Conservation (phyloP, 2,329 filamentous ascomycete genomes). For the Huntiella bhutanensis region DNA sequence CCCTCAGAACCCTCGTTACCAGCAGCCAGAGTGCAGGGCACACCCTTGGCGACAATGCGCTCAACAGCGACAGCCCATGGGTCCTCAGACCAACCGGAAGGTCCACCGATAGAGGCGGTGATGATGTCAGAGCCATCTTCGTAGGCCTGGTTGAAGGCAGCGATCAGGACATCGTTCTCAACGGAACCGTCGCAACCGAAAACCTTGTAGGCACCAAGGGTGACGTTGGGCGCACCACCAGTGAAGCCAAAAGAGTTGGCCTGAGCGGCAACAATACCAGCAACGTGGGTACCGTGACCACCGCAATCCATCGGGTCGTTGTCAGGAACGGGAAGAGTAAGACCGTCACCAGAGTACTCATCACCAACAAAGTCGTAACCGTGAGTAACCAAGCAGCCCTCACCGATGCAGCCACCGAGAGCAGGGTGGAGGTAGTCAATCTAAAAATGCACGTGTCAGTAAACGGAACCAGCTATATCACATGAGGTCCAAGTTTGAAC, state of each 20-base stretch:
- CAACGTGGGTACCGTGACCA: slow-evolving; percentile 43
- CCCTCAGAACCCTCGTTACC: slow-evolving; percentile 30
- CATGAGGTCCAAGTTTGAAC: slow-evolving; percentile 14
- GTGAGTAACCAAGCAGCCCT: slow-evolving; percentile 35
- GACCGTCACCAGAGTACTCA: slow-evolving; percentile 21
- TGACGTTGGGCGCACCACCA: slow-evolving; percentile 37
- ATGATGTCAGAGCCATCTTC: slow-evolving; percentile 40
- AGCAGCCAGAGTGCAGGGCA: slow-evolving; percentile 33
- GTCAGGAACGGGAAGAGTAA: slow-evolving; percentile 22
- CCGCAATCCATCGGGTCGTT: slow-evolving; percentile 34
- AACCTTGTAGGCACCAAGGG: slow-evolving; percentile 35
- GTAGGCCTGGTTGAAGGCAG: slow-evolving; percentile 39
- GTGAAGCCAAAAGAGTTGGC: slow-evolving; percentile 26
- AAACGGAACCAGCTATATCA: background rate
- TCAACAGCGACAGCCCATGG: slow-evolving; percentile 31
- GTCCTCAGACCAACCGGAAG: slow-evolving; percentile 33
- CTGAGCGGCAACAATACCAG: slow-evolving; percentile 43
- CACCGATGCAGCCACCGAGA: slow-evolving; percentile 44
- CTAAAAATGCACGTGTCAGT: slow-evolving; percentile 15
- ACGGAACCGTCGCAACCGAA: slow-evolving; percentile 34
- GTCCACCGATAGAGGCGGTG: slow-evolving; percentile 33
- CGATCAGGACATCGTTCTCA: slow-evolving; percentile 37
- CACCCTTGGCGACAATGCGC: slow-evolving; percentile 32
- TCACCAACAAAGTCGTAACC: slow-evolving; percentile 42
- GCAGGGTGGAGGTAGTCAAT: slow-evolving; percentile 45